Conservation (phyloP, 768 basidiomycete species). For the Boletales sp. region DNA sequence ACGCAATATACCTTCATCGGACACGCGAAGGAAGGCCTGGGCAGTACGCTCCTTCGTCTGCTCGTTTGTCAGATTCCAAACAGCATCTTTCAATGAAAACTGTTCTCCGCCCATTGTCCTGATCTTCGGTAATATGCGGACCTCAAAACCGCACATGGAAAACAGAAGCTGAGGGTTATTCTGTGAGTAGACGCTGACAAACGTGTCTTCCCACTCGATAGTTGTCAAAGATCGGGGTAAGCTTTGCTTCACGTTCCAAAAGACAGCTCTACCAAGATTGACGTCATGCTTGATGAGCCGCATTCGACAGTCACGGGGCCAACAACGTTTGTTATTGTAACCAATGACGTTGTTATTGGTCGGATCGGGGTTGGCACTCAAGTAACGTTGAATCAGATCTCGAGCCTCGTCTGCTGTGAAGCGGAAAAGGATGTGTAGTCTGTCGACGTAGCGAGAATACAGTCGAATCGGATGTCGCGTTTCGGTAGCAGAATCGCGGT, state of each 20-base stretch:
- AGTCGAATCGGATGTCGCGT: conserved; percentile 96
- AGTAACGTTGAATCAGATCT: conserved; percentile 96
- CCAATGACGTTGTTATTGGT: conserved; percentile 99
- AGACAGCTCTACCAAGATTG: conserved; percentile 95
- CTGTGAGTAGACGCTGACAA: conserved; percentile 94
- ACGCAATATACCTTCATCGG: conserved; percentile 70
- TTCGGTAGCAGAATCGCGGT: conserved; percentile 91
- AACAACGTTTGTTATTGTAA: conserved; percentile 99
- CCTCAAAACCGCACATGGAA: conserved; percentile 99
- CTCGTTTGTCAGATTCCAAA: conserved; percentile 97
- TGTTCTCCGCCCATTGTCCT: conserved; percentile 94
- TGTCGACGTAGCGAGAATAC: conserved; percentile 95
- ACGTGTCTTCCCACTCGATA: conserved; percentile 99
- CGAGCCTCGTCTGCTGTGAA: conserved; percentile 97
- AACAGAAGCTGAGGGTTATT: conserved; percentile 97
- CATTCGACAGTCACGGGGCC: conserved; percentile 99
- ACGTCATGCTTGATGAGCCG: conserved; percentile 99
- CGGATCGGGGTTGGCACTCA: conserved; percentile 96
- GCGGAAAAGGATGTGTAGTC: conserved; percentile 93
- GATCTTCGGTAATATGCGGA: conserved; percentile 95
- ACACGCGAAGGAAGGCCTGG: conserved; percentile 96
- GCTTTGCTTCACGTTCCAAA: conserved; percentile 99
- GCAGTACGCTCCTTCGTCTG: conserved; percentile 97
- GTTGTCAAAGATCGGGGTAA: conserved; percentile 94
- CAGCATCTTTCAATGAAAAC: conserved; percentile 93